Evolutionary conservation across 106 monocot species (phyloP).

Genomic region (Allium fistulosum): DNA sequence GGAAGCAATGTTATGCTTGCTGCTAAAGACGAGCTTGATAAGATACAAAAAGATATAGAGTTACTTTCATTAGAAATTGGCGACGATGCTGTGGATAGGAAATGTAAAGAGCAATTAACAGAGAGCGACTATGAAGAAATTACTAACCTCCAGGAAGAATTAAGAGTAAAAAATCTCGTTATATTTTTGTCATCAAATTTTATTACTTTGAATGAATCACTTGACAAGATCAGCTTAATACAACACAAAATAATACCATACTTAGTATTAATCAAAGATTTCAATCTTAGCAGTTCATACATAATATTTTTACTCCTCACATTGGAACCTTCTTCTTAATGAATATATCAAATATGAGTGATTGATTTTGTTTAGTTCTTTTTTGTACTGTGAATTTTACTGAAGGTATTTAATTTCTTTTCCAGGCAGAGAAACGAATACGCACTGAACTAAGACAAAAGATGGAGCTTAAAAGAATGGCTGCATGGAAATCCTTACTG

Average conservation of each 20-base stretch:
- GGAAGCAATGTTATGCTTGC: slow-evolving; percentile 92
- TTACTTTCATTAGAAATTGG: slow-evolving; percentile 62
- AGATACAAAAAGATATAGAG: slow-evolving; percentile 70
- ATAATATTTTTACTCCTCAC: too few relatives aligned
- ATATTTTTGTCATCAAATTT: too few relatives aligned
- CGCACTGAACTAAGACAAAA: slow-evolving; percentile 43
- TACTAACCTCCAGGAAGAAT: slow-evolving; percentile 58
- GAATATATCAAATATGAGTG: background rate
- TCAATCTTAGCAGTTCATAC: too few relatives aligned
- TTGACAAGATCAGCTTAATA: too few relatives aligned
- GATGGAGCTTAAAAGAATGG: slow-evolving; percentile 82
- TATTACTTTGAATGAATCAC: too few relatives aligned
- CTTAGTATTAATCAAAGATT: too few relatives aligned
- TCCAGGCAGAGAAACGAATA: slow-evolving; percentile 65
- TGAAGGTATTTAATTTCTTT: background rate
- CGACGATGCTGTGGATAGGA: slow-evolving; percentile 72
- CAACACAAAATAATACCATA: too few relatives aligned
- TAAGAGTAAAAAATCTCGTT: slow-evolving; percentile 35
- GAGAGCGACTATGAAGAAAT: slow-evolving; percentile 71
- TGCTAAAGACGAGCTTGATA: slow-evolving; percentile 78
- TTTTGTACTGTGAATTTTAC: background rate
- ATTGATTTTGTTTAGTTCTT: background rate
- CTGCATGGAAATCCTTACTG: slow-evolving; percentile 63
- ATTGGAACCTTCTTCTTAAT: too few relatives aligned
- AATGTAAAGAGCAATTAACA: slow-evolving; percentile 69